These are phyloP conservation scores for Nepenthes mirabilis DNA, from an alignment of 148 eudicot species.

Conservation along the genomic window DNA sequence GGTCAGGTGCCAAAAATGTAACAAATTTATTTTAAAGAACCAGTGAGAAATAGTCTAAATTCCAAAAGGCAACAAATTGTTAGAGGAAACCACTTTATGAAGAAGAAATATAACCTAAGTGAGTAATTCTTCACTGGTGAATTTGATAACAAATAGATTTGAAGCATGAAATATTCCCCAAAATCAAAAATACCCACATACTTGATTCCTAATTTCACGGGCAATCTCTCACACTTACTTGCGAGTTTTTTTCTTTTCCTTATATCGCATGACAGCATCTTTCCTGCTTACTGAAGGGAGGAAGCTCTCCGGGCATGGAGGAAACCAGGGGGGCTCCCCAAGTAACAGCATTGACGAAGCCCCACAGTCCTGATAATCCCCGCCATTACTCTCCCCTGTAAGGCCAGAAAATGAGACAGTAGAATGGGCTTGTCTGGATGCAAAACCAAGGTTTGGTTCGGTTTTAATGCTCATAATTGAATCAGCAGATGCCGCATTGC, in stretches of 20 bases:
- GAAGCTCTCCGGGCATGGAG: slow-evolving; percentile 41
- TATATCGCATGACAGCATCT: slow-evolving; percentile 87
- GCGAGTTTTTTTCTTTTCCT: slow-evolving; percentile 85
- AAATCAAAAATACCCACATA: background rate
- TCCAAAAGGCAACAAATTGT: no score
- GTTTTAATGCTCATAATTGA: slow-evolving; percentile 47
- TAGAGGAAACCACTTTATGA: no score
- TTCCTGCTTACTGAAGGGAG: slow-evolving; percentile 39
- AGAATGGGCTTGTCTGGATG: slow-evolving; percentile 43
- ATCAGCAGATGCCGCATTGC: slow-evolving; percentile 50
- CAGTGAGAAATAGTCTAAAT: no score
- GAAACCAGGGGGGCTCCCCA: slow-evolving; percentile 83
- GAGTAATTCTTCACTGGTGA: no score
- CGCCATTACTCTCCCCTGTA: slow-evolving; percentile 59
- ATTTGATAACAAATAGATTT: no score
- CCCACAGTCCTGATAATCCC: slow-evolving; percentile 90
- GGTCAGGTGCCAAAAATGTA: no score
- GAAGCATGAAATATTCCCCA: background rate
- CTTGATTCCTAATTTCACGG: background rate
- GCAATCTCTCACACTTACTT: slow-evolving; percentile 35
- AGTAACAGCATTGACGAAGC: slow-evolving; percentile 58
- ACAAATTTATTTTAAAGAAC: no score
- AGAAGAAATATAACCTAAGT: no score
- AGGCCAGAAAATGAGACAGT: slow-evolving; percentile 60
- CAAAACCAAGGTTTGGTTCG: slow-evolving; percentile 41